These are phyloP conservation scores for Sindora glabra DNA, from an alignment of 306 rosid species.

Conservation along the genomic window DNA sequence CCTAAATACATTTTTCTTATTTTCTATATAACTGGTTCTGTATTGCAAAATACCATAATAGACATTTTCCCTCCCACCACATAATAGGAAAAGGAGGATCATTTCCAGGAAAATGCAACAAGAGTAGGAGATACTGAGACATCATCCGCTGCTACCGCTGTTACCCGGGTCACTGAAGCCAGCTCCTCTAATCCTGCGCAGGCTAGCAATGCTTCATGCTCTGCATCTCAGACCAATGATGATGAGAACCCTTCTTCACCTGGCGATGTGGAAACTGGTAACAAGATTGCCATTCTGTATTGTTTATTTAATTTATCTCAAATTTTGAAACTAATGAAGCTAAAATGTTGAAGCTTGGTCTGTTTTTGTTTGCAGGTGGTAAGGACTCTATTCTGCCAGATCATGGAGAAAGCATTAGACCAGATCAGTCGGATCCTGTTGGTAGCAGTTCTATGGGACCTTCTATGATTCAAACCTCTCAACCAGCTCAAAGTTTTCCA, in stretches of 20 bases:
- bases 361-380: constrained; percentile 21
- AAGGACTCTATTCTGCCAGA: background rate
- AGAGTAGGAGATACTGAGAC: constrained; percentile 11
- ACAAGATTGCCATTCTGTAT: background rate
- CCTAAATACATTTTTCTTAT: no score
- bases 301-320: no score
- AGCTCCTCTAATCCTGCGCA: constrained; percentile 4
- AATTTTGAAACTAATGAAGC: no score
- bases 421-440: background rate
- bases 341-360: background rate
- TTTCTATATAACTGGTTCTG: no score
- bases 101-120: constrained; percentile 15
- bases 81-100: background rate
- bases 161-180: constrained; percentile 21
- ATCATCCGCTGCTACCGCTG: constrained; percentile 10
- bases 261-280: constrained; percentile 13
- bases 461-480: constrained; percentile 5
- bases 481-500: background rate
- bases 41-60: background rate
- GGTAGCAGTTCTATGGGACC: background rate
- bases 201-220: background rate
- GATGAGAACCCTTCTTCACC: background rate
- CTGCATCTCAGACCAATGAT: constrained; percentile 19
- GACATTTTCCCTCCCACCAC: background rate
- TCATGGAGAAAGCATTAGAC: background rate